These are phyloP conservation scores for Leptographium galeiforme DNA, from an alignment of 2,329 filamentous ascomycete genomes.

Conservation along the genomic window DNA sequence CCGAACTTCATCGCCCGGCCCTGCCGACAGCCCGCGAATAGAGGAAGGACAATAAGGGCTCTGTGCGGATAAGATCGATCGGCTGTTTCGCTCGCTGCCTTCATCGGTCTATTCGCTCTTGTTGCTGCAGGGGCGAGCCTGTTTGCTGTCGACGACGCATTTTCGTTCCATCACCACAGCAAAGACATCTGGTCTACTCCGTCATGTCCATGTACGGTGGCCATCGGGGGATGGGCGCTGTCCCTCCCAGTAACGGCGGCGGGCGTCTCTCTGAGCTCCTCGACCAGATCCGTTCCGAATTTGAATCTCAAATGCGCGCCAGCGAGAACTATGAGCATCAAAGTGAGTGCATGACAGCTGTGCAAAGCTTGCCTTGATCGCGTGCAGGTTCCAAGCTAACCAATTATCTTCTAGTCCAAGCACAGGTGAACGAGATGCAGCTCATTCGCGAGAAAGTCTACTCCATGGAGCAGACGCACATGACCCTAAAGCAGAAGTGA, in stretches of 20 bases:
- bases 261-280: constrained; percentile 79
- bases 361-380: background rate
- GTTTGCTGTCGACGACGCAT: background rate
- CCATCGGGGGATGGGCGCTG: constrained; percentile 69
- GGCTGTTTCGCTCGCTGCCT: background rate
- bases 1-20: background rate
- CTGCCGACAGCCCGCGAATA: background rate
- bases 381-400: constrained; percentile 7
- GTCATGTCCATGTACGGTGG: constrained; percentile 66
- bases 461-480: constrained; percentile 78
- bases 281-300: constrained; percentile 81
- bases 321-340: constrained; percentile 85
- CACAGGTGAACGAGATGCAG: constrained; percentile 90
- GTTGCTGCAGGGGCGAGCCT: background rate
- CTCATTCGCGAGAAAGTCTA: constrained; percentile 89
- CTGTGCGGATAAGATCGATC: background rate
- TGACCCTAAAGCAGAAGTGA: constrained; percentile 83
- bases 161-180: background rate
- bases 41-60: background rate
- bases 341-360: constrained; percentile 44
- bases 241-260: constrained; percentile 37
- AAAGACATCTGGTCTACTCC: constrained; percentile 1
- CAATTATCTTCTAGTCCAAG: constrained; percentile 48
- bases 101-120: background rate
- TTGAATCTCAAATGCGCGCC: constrained; percentile 70